Conservation (phyloP, 2,329 filamentous ascomycete species). For the Aschersonia sp. region DNA sequence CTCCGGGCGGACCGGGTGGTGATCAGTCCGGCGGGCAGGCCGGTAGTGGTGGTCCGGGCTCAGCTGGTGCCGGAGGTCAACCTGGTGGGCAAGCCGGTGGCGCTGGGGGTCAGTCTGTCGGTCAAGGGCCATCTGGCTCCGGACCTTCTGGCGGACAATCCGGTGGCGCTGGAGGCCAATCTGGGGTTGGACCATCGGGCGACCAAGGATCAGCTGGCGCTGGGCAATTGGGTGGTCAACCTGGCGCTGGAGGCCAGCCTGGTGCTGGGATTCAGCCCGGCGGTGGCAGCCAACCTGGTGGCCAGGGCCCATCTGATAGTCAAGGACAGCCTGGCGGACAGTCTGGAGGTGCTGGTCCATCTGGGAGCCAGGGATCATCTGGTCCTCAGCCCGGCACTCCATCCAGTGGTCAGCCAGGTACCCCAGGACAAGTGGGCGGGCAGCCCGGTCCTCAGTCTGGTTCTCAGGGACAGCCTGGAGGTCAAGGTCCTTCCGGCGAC, state of each 20-base stretch:
- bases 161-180: background rate
- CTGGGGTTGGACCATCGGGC: background rate
- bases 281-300: background rate
- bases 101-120: background rate
- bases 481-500: background rate
- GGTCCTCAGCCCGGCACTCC: background rate
- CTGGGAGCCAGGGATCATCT: background rate
- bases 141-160: background rate
- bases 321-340: background rate
- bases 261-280: background rate
- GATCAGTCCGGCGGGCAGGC: background rate
- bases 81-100: background rate
- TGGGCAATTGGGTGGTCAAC: background rate
- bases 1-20: background rate
- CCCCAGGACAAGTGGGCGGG: background rate
- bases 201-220: background rate
- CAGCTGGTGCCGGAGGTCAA: background rate
- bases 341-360: background rate
- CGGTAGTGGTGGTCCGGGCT: background rate
- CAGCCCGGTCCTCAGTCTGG: background rate
- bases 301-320: background rate
- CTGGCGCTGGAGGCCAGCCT: background rate
- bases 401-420: background rate
- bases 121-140: background rate
- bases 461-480: background rate